Base-by-base conservation (phyloP, 2,329 filamentous ascomycete genomes). In the Aspergillus sp. region DNA sequence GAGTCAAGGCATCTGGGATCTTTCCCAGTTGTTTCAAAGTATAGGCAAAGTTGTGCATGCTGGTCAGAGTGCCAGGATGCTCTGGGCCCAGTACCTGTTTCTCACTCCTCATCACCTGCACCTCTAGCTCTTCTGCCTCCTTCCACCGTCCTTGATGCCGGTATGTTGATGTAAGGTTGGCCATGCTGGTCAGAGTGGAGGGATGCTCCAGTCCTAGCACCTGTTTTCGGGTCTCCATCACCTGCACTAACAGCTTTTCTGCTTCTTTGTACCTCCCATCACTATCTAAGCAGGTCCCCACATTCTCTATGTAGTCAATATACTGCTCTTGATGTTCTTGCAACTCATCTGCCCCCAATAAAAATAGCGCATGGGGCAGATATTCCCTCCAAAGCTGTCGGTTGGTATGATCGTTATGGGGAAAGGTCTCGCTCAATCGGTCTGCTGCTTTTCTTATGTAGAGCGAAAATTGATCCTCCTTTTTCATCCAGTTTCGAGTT, bases 401-500 rank as follows among this genome's bases (percentile, higher is more conserved):
- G 41, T 53, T 52, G 12, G 43, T 49, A 2, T 10, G 4, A 30
- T 47, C 13, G 20, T n/a, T 38, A 38, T n/a, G 17, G n/a, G 35
- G 35, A 9, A 38, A 38, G 35, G 35, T 38, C n/a, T 7, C 35
- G 9, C 17, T 38, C 35, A 38, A 15, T n/a, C 17, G n/a, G 17
- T 38, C n/a, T 38, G 17, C 35, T 38, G 35, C 17, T n/a, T 38
- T 38, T 7, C n/a, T n/a, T 38, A 41, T 53, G 27, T 44, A 53
- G 2, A 25, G 25, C 9, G 46, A 23, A 13, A 19, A 15, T 4
- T 41, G 19, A 2, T 10, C 19, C 5, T 47, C 30, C n/a, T 23
- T 20, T 10, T 43, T 20, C 12, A 53, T 46, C 49, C 46, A 51
- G 10, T 49, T 39, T 12, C 42, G 46, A 17, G 42, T 53, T 2